Evolutionary conservation across 805 yeast genomes (phyloP).

Genomic region (Lipomyces sp.): DNA sequence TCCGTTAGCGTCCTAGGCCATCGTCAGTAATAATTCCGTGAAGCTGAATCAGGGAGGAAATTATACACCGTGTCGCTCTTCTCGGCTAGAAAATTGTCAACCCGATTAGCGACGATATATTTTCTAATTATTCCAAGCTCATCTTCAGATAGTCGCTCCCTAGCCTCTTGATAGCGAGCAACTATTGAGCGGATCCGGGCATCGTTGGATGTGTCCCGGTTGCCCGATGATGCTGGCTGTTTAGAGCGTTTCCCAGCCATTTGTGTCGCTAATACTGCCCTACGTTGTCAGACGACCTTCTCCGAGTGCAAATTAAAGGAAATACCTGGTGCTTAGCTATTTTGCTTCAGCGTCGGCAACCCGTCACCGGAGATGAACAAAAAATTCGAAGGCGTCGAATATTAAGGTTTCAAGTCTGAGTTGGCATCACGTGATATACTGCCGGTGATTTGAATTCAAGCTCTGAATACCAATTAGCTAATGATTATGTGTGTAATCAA

Average conservation of each 20-base stretch:
- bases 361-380: not conserved
- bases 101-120: conserved; percentile 13
- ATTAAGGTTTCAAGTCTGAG: not conserved
- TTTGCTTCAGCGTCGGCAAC: not conserved
- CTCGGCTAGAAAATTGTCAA: conserved; percentile 9
- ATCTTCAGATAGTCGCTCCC: conserved; percentile 1
- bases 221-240: not conserved
- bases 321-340: not conserved
- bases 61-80: conserved; percentile 9
- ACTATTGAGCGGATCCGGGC: not conserved
- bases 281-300: not conserved
- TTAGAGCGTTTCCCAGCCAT: not conserved
- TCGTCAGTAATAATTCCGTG: not conserved
- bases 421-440: too few species aligned
- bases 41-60: not conserved
- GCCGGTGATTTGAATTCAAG: too few species aligned
- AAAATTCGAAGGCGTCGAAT: not conserved
- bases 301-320: not conserved
- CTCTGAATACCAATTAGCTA: too few species aligned
- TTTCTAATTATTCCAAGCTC: conserved; percentile 16
- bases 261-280: not conserved
- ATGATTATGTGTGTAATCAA: too few species aligned
- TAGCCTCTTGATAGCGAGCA: not conserved
- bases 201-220: not conserved
- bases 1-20: conserved; percentile 13